Conservation (phyloP, 2,329 filamentous ascomycete genomes). For the Fonsecaea nubica region DNA sequence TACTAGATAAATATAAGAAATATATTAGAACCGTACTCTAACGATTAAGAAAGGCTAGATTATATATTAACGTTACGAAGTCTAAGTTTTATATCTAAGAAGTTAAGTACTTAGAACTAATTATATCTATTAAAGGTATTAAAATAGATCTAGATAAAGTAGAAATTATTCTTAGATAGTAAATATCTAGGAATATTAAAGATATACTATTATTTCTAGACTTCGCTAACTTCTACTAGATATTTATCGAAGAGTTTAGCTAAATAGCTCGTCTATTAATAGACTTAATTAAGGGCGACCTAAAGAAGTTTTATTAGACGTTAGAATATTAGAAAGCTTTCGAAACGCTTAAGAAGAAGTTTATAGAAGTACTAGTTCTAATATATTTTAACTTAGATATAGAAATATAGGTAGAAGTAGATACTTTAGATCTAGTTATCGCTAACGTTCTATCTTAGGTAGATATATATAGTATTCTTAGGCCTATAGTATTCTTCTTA, state of each 20-base stretch:
- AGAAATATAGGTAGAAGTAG: constrained; percentile 20
- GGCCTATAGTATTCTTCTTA: constrained; percentile 30
- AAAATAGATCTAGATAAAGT: not conserved
- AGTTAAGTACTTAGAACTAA: not conserved
- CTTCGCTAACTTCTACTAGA: constrained; percentile 2
- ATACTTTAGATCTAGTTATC: constrained; percentile 23
- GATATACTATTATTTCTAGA: not conserved
- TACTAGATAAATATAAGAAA: not conserved
- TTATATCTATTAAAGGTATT: not conserved
- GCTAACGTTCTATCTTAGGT: constrained; percentile 20
- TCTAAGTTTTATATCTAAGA: not conserved
- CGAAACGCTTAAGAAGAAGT: not conserved
- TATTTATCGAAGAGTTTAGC: not conserved
- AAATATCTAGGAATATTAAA: not conserved
- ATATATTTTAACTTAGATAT: not conserved
- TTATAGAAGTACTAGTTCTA: not conserved
- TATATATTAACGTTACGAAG: not conserved
- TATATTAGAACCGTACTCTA: not conserved
- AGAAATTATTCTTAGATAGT: not conserved
- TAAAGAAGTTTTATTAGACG: not conserved
- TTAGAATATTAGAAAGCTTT: not conserved
- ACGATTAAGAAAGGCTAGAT: not conserved
- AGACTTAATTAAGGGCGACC: not conserved
- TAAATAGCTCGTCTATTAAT: not conserved
- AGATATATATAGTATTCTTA: constrained; percentile 10